Conservation (phyloP, 1,284 basidiomycete species). For the Takashimella koratensis region DNA sequence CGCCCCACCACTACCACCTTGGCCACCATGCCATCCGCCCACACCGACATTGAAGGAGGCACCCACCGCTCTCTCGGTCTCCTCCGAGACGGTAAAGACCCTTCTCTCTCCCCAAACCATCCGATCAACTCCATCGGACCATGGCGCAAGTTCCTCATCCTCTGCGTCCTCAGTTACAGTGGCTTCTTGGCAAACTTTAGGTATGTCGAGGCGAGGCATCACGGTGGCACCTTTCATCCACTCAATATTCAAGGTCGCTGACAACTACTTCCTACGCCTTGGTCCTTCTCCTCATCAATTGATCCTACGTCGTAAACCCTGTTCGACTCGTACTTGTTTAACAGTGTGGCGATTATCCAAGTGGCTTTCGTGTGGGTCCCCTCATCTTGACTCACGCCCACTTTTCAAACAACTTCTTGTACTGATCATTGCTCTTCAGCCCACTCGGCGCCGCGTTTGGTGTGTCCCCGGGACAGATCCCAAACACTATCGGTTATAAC, state of each 20-base stretch:
- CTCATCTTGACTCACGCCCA: constrained; percentile 7
- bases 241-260: no score
- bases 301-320: neutral
- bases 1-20: no score
- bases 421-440: no score
- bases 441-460: constrained; percentile 27
- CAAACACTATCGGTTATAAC: constrained; percentile 44
- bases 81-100: neutral
- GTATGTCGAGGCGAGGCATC: no score
- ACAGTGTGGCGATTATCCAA: constrained; percentile 15
- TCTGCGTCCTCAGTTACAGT: constrained; percentile 27
- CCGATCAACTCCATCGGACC: constrained; percentile 31
- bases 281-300: neutral
- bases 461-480: constrained; percentile 27
- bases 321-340: no score
- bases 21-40: neutral
- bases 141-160: constrained; percentile 36
- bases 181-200: constrained; percentile 38
- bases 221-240: no score
- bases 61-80: neutral
- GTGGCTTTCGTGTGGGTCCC: constrained; percentile 9
- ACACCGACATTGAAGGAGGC: neutral
- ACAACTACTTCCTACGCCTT: neutral
- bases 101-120: constrained; percentile 14
- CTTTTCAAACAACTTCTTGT: no score